Percentiles rank a stretch among this genome's conserved stretches.
These are phyloP conservation scores for Lophiotrema nucula DNA, from an alignment of 495 filamentous ascomycete species.

Conservation along the genomic window DNA sequence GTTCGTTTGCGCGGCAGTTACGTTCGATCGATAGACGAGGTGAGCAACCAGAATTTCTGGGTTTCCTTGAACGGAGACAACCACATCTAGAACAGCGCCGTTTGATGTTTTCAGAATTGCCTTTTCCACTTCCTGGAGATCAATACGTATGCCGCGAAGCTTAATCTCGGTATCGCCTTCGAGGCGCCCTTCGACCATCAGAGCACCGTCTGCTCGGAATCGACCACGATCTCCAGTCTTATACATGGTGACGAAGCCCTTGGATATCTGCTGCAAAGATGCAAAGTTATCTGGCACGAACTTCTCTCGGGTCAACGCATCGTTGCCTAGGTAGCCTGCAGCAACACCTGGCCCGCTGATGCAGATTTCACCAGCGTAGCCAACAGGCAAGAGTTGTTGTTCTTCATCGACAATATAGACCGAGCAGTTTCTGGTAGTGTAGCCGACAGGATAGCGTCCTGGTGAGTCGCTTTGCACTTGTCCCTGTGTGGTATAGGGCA, in stretches of 20 bases:
- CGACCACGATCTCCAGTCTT: not conserved
- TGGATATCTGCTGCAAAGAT: not conserved
- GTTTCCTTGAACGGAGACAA: not conserved
- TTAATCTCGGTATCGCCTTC: not conserved
- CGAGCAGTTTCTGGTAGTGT: not conserved
- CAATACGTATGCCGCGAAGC: not conserved
- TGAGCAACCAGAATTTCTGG: not conserved
- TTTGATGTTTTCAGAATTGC: not conserved
- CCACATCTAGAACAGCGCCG: not conserved
- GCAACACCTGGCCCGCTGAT: not conserved
- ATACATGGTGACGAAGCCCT: not conserved
- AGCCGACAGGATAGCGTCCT: not conserved
- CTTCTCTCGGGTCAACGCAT: not conserved
- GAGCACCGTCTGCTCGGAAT: not conserved
- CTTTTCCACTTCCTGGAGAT: not conserved
- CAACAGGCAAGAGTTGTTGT: not conserved
- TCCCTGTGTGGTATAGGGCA: not conserved
- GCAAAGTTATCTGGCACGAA: not conserved
- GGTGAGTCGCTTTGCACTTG: no score
- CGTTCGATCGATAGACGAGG: not conserved
- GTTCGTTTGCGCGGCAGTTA: not conserved
- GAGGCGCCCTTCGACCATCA: not conserved
- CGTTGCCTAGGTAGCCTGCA: not conserved
- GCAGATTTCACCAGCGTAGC: not conserved
- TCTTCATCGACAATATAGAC: not conserved